These are phyloP conservation scores for Chaetomium fimeti DNA, from an alignment of 495 filamentous ascomycete species.

Conservation along the genomic window DNA sequence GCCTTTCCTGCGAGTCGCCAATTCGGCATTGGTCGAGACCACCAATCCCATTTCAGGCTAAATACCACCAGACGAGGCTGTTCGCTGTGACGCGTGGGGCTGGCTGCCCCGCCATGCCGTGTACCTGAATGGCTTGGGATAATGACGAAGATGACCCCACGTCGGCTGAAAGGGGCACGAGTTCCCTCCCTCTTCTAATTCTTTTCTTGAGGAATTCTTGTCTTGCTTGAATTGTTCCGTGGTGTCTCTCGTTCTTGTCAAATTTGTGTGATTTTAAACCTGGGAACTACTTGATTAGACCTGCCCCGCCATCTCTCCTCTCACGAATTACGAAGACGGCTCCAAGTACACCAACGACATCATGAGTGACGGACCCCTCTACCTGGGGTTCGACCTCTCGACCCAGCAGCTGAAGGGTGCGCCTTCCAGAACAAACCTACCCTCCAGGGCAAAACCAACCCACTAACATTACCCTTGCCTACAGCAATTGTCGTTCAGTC, in stretches of 20 bases:
- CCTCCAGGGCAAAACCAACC: not conserved
- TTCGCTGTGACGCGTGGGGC: conserved; percentile 15
- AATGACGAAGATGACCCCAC: conserved; percentile 22
- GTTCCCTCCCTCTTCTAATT: conserved; percentile 1
- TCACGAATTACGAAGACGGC: too few species aligned
- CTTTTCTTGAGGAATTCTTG: not conserved
- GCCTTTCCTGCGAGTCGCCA: not conserved
- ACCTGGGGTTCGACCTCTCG: conserved; percentile 92
- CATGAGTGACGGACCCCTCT: conserved; percentile 59
- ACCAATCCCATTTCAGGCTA: conserved; percentile 27
- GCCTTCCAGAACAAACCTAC: conserved; percentile 19
- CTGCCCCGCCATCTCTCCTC: not conserved
- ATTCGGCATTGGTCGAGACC: conserved; percentile 28
- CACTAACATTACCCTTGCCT: not conserved
- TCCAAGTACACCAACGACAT: conserved; percentile 15
- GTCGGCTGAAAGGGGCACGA: not conserved
- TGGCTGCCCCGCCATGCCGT: conserved; percentile 12
- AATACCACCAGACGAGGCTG: conserved; percentile 33
- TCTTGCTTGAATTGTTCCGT: not conserved
- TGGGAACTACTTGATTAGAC: not conserved
- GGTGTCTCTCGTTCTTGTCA: not conserved
- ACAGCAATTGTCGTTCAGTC: conserved; percentile 76
- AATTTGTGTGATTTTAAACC: not conserved
- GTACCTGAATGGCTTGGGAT: conserved; percentile 10
- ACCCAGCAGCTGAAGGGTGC: conserved; percentile 92